Conservation (phyloP, 768 basidiomycete genomes). For the Serendipita sp. region DNA sequence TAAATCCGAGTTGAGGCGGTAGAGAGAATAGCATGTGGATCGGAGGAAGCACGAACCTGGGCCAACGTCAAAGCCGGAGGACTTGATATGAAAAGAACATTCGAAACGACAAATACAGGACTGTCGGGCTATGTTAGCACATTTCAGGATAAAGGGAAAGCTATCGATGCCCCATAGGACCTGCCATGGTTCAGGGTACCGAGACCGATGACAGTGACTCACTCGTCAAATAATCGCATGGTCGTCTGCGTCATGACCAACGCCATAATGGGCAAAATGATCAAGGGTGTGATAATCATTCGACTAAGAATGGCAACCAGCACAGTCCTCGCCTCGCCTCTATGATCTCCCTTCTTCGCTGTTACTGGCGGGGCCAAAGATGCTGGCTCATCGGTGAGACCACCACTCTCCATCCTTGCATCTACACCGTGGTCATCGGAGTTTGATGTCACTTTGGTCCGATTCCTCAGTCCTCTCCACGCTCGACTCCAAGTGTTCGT, state of each 20-base stretch:
- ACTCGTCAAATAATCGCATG: constrained; percentile 61
- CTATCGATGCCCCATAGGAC: neutral
- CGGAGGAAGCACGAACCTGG: constrained; percentile 22
- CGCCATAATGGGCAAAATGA: constrained; percentile 64
- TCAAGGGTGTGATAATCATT: constrained; percentile 71
- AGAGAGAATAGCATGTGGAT: constrained; percentile 21
- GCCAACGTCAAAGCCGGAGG: constrained; percentile 66
- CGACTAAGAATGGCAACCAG: constrained; percentile 65
- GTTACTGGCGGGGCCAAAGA: constrained; percentile 10
- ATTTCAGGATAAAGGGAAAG: neutral
- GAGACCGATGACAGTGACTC: constrained; percentile 19
- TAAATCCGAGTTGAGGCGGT: too few relatives aligned
- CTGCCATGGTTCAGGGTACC: neutral
- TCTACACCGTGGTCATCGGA: constrained; percentile 10
- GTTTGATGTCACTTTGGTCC: constrained; percentile 19
- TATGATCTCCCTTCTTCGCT: constrained; percentile 9
- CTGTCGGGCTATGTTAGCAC: constrained; percentile 22
- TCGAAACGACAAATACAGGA: constrained; percentile 75
- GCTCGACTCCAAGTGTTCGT: neutral
- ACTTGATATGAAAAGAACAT: constrained; percentile 64
- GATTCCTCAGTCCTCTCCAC: constrained; percentile 6
- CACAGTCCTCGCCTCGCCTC: constrained; percentile 69
- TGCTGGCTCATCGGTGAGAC: constrained; percentile 13
- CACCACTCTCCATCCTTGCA: neutral
- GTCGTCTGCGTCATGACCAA: constrained; percentile 40